Percentiles rank a stretch among this genome's conserved stretches.
These are phyloP conservation scores for grape (Vitis vinifera) DNA, from an alignment of 164 flowering plant species.

Conservation along the genomic window ASM3070453v1 NC_081806.1:14787001-14787500, in stretches of 20 bases:
- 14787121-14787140: not conserved
- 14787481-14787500: too few species aligned
- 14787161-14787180: conserved; percentile 10
- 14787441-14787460: too few species aligned
- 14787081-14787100: not conserved
- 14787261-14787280: not conserved
- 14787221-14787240: conserved; percentile 43
- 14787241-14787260: not conserved
- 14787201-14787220: conserved; percentile 42
- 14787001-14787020: not conserved
- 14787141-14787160: conserved; percentile 27
- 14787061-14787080: too few species aligned
- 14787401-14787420: too few species aligned
- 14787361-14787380: too few species aligned
- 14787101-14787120: too few species aligned
- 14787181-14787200: conserved; percentile 10
- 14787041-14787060: not conserved
- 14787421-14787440: too few species aligned
- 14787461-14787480: too few species aligned
- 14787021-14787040: not conserved
- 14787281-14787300: not conserved
- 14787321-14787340: too few species aligned
- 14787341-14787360: too few species aligned
- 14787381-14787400: too few species aligned
- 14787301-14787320: not conserved